A percentile compares a stretch with the other conserved stretches of the same genome.
Evolutionary conservation across 371 early-diverging fungal genomes (phyloP).

Genomic region (Mucor racemosus): DNA sequence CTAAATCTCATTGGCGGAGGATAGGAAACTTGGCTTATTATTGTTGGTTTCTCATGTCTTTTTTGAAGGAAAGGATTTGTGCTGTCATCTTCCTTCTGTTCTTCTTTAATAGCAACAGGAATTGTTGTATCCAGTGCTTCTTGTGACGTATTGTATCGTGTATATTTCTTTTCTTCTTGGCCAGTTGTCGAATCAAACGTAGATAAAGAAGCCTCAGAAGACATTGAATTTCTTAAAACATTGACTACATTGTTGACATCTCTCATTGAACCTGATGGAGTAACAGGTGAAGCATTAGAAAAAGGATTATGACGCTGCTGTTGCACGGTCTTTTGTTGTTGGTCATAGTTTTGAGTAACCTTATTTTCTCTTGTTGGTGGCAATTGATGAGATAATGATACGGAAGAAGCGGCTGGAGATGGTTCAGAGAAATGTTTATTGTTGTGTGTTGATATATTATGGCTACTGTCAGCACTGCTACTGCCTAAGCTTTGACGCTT

Average conservation of each 20-base stretch:
- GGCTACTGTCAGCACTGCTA: not conserved
- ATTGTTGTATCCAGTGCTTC: not conserved
- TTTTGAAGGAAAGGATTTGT: constrained; percentile 4
- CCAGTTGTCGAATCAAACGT: not conserved
- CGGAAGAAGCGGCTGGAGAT: not conserved
- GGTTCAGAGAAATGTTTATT: constrained; percentile 1
- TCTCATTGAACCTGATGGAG: constrained; percentile 15
- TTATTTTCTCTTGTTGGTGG: constrained; percentile 11
- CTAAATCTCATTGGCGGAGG: not conserved
- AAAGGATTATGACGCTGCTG: constrained; percentile 9
- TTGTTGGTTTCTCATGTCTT: not conserved
- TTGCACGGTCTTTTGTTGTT: constrained; percentile 4
- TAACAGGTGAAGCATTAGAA: not conserved
- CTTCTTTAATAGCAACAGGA: not conserved
- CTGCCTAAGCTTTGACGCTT: constrained; percentile 2
- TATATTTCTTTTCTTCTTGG: not conserved
- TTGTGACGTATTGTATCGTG: constrained; percentile 5
- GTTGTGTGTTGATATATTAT: not conserved
- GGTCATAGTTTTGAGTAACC: constrained; percentile 8
- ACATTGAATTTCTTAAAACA: constrained; percentile 5
- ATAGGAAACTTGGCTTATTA: not conserved
- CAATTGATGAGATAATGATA: not conserved
- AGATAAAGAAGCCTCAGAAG: not conserved
- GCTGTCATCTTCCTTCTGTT: not conserved
- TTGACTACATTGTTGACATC: constrained; percentile 10